Evolutionary conservation across 1,139 yeast species (phyloP).

Genomic region (Saccharomyces uvarum): DNA sequence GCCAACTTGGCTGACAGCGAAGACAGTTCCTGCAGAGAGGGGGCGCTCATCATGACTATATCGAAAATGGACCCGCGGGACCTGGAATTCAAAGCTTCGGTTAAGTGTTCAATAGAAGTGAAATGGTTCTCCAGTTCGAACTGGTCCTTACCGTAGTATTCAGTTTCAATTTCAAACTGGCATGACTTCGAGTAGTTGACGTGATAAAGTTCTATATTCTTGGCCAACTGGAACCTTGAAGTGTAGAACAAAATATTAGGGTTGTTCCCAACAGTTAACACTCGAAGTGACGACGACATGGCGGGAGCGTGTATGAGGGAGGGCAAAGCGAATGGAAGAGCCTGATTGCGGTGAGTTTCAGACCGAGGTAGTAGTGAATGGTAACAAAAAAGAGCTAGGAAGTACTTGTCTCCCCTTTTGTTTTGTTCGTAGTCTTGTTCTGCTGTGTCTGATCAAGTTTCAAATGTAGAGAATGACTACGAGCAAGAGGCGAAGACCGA

Average conservation of each 20-base stretch:
- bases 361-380: neutral
- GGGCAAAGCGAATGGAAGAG: neutral
- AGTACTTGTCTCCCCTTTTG: neutral
- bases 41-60: constrained; percentile 40
- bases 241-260: constrained; percentile 29
- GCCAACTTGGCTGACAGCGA: constrained; percentile 34
- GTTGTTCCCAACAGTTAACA: constrained; percentile 28
- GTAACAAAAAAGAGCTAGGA: neutral
- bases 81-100: constrained; percentile 7
- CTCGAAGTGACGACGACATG: constrained; percentile 23
- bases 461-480: neutral
- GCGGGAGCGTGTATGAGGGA: neutral
- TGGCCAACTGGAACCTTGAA: constrained; percentile 30
- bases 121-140: constrained; percentile 23
- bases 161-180: constrained; percentile 20
- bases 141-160: constrained; percentile 22
- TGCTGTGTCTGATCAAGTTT: neutral
- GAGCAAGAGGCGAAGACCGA: neutral
- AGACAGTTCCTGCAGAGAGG: constrained; percentile 43
- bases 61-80: constrained; percentile 35
- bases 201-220: constrained; percentile 29
- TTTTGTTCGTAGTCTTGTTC: neutral
- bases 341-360: neutral
- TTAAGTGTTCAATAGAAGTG: constrained; percentile 16
- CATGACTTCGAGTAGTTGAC: constrained; percentile 21